Conservation (phyloP, 306 rosid species). For the Dalbergia cultrata region DNA sequence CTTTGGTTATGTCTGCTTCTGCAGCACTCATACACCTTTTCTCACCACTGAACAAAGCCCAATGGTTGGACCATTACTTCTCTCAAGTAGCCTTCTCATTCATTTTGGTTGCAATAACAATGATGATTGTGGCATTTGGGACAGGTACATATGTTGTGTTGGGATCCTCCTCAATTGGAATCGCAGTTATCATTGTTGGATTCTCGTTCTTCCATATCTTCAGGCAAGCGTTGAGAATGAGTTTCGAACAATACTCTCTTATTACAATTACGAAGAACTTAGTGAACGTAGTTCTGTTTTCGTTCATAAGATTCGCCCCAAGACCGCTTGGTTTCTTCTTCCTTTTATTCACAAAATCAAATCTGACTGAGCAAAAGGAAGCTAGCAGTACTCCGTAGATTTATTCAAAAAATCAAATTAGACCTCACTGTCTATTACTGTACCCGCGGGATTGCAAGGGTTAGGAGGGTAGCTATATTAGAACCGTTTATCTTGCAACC, state of each 20-base stretch:
- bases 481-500: too few species aligned
- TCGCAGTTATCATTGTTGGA: too few species aligned
- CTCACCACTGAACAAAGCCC: background rate
- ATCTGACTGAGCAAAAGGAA: too few species aligned
- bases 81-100: background rate
- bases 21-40: background rate
- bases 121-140: conserved; percentile 24
- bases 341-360: too few species aligned
- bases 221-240: background rate
- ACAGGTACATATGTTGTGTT: conserved; percentile 6
- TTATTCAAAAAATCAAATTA: too few species aligned
- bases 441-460: too few species aligned
- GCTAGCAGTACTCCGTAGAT: too few species aligned
- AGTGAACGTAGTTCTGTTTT: background rate
- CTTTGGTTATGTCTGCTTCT: conserved; percentile 17
- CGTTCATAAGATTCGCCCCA: too few species aligned
- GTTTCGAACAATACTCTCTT: background rate
- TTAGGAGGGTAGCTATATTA: too few species aligned
- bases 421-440: too few species aligned
- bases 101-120: background rate
- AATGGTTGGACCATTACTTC: background rate
- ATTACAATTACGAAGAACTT: background rate
- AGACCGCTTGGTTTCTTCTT: too few species aligned
- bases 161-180: background rate
- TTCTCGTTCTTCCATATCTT: background rate